These are phyloP conservation scores for Hyaloscypha variabilis DNA, from an alignment of 495 filamentous ascomycete species.

Conservation along the genomic window DNA sequence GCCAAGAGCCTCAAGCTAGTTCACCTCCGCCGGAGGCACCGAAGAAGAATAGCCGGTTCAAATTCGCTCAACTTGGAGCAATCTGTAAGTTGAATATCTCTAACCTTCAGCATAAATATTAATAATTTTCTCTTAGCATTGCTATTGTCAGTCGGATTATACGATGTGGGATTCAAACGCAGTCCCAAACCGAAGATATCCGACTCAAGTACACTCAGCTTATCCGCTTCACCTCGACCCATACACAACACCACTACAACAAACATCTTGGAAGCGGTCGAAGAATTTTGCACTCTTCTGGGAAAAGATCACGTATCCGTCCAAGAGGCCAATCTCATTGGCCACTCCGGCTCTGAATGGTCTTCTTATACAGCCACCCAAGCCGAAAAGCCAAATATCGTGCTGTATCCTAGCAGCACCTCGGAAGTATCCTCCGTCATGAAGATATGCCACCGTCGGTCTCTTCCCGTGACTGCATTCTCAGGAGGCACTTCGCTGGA, in stretches of 20 bases:
- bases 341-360: not conserved
- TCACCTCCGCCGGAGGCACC: too few species aligned
- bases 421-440: slow-evolving; percentile 70
- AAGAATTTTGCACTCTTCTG: not conserved
- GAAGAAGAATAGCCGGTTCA: too few species aligned
- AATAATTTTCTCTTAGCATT: too few species aligned
- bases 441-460: slow-evolving; percentile 68
- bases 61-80: too few species aligned
- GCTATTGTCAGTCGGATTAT: too few species aligned
- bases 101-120: too few species aligned
- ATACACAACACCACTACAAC: not conserved
- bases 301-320: not conserved
- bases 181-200: too few species aligned
- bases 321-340: not conserved
- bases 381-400: slow-evolving; percentile 11
- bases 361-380: not conserved
- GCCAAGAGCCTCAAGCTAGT: too few species aligned
- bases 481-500: slow-evolving; percentile 75
- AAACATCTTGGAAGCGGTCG: not conserved
- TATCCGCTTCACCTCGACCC: not conserved
- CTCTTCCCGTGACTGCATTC: slow-evolving; percentile 73
- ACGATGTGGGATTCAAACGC: too few species aligned
- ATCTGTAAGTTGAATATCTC: too few species aligned
- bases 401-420: slow-evolving; percentile 65
- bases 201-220: not conserved